These are phyloP conservation scores for rapeseed (Brassica napus) DNA, from an alignment of 345 rosid species.

Conservation along the genomic window DNA sequence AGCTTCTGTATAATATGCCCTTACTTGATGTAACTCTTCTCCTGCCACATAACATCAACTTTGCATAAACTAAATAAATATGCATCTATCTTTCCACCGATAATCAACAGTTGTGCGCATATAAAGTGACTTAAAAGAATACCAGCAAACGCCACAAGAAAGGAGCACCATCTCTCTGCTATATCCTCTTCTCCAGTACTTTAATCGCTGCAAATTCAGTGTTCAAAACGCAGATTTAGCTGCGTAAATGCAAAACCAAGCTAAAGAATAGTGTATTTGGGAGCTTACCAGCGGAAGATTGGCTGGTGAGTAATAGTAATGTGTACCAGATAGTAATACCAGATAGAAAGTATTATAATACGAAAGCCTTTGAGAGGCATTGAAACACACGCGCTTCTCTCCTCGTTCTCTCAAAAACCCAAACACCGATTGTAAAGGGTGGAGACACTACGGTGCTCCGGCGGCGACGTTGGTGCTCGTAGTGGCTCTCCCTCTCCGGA, in stretches of 20 bases:
- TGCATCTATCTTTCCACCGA: background rate
- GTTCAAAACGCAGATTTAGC: background rate
- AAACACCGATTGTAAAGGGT: too few relatives aligned
- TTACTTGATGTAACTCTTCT: conserved; percentile 51
- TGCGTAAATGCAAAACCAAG: background rate
- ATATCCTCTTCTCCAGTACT: conserved; percentile 49
- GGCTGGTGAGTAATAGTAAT: conserved; percentile 57
- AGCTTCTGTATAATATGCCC: conserved; percentile 48
- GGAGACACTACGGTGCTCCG: too few relatives aligned
- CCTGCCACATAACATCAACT: conserved; percentile 45
- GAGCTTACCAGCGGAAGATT: conserved; percentile 55
- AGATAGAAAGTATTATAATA: too few relatives aligned
- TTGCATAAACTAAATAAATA: background rate
- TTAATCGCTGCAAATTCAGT: conserved; percentile 45
- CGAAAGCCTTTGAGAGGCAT: too few relatives aligned
- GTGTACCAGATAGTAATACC: conserved; percentile 49
- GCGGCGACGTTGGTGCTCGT: too few relatives aligned
- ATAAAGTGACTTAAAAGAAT: background rate
- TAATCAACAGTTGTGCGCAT: background rate
- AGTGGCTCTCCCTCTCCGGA: too few relatives aligned
- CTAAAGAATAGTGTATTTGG: background rate
- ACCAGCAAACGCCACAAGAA: conserved; percentile 84
- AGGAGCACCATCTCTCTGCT: conserved; percentile 64
- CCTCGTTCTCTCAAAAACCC: too few relatives aligned
- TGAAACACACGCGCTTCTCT: too few relatives aligned